Evolutionary conservation across 495 filamentous ascomycete species (phyloP), one percentile per base, ranked within the genome.

Genomic region (Ascobolus immersus): DNA sequence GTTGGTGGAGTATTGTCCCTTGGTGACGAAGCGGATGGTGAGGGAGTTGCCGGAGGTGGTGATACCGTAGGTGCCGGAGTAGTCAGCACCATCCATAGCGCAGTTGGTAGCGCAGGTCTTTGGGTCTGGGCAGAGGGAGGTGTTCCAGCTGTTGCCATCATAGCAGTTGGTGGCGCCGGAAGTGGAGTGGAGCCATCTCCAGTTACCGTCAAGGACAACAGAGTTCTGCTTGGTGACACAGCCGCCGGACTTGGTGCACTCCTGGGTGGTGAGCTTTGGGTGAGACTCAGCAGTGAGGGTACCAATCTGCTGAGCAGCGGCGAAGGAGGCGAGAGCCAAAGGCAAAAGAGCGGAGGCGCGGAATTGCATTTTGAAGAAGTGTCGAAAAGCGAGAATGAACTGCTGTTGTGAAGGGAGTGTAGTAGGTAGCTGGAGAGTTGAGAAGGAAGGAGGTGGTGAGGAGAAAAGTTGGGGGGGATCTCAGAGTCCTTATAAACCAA

Each of bases 161-260:
- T 71, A 75, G 63, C 69, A 75, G 52, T 73, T 73, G 41, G 58
- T 62, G 42, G 51, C 65, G 32, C 57, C 55, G 22, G 50, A 47
- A 12, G 50, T 54, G 1, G 51, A 49, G 41, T 72, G 68, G 17
- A 68, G 44, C 64, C 64, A 68, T 17, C 68, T 60, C 61, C 68
- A 74, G 48, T 70, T 72, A 38, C 69, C 48, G 49, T 77, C 72
- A 23, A 75, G 54, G 20, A 69, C 65, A 10, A 77, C 50, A 19
- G 57, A 61, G 31, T 61, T 66, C 17, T 50, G 39, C 32, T 56
- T 47, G 21, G 54, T 51, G 17, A 57, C 57, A 53, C 70, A 75
- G 29, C 57, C 63, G 21, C 53, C 60, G 19, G 40, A 38, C 21
- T 43, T 50, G 9, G 59, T 57, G 49, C 70, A 77, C 29, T 55